Conservation (phyloP, 2,329 filamentous ascomycete species). For the Decorospora gaudefroyi region DNA sequence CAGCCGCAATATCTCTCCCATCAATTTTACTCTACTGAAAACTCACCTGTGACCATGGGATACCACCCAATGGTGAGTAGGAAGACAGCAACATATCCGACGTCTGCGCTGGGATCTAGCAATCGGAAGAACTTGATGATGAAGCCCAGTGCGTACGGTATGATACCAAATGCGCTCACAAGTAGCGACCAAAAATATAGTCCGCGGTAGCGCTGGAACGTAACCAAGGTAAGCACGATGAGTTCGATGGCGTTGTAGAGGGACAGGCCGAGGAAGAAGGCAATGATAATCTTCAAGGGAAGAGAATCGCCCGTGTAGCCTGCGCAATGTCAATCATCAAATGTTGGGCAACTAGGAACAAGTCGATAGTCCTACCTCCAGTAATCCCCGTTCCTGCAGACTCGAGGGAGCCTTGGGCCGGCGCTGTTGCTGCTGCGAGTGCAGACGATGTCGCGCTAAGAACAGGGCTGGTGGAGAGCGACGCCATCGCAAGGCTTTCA, state of each 20-base stretch:
- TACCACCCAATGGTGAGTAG: slow-evolving; percentile 60
- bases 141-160: slow-evolving; percentile 56
- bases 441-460: slow-evolving; percentile 19
- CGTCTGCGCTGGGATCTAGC: slow-evolving; percentile 30
- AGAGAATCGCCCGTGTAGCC: slow-evolving; percentile 43
- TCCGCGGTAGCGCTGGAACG: slow-evolving; percentile 54
- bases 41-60: slow-evolving; percentile 59
- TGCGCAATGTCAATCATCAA: slow-evolving; percentile 8
- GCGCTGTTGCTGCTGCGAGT: slow-evolving; percentile 20
- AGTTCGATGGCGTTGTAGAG: slow-evolving; percentile 54
- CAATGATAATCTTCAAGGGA: slow-evolving; percentile 37
- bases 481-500: slow-evolving; percentile 21
- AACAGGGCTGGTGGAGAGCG: slow-evolving; percentile 14
- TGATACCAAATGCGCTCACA: slow-evolving; percentile 50
- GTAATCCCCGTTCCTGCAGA: slow-evolving; percentile 42
- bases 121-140: slow-evolving; percentile 51
- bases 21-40: slow-evolving; percentile 12
- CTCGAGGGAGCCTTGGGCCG: slow-evolving; percentile 34
- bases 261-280: slow-evolving; percentile 45
- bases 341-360: not conserved
- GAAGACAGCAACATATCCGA: slow-evolving; percentile 49
- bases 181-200: slow-evolving; percentile 58
- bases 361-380: slow-evolving; percentile 28
- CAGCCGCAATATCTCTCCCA: not conserved
- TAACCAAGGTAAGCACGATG: slow-evolving; percentile 53